Percentiles rank a stretch among this genome's conserved stretches.
These are phyloP conservation scores for Kodamaea alishanica DNA, from an alignment of 1,139 yeast genomes.

Conservation along the genomic window DNA sequence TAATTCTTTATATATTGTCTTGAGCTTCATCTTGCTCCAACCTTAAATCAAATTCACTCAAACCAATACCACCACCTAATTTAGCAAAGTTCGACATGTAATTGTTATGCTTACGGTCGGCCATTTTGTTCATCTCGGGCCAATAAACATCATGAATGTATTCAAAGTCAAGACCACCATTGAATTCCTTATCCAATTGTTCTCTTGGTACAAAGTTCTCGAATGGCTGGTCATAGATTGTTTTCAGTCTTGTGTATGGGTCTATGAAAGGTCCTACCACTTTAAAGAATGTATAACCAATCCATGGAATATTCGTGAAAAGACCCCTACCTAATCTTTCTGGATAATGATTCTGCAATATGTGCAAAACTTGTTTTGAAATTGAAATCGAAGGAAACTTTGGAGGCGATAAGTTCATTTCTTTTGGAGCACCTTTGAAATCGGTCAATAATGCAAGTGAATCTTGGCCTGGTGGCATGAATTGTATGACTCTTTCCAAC, in stretches of 20 bases:
- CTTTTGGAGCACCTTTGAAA: conserved; percentile 61
- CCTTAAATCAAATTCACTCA: conserved; percentile 45
- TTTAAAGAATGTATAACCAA: conserved; percentile 47
- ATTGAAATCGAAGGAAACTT: conserved; percentile 43
- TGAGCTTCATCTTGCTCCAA: conserved; percentile 1
- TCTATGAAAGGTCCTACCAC: conserved; percentile 49
- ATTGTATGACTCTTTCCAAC: conserved; percentile 86
- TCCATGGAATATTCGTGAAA: conserved; percentile 47
- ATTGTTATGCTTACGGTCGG: conserved; percentile 32
- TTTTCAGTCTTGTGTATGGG: conserved; percentile 48
- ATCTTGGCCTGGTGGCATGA: conserved; percentile 96
- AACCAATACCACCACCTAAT: conserved; percentile 40
- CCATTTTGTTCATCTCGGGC: conserved; percentile 41
- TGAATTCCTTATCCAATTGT: conserved; percentile 47
- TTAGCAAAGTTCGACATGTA: conserved; percentile 38
- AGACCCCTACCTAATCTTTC: conserved; percentile 47
- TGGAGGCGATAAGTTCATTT: conserved; percentile 34
- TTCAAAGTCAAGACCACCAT: conserved; percentile 41
- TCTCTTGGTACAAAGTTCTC: conserved; percentile 43
- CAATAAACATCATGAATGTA: conserved; percentile 43
- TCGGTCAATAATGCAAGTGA: conserved; percentile 85
- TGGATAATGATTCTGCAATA: conserved; percentile 83
- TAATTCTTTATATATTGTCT: no score
- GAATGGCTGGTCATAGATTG: conserved; percentile 48
- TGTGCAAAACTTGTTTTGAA: conserved; percentile 71